Evolutionary conservation across 306 rosid genomes (phyloP), one percentile per base, ranked within the genome.

Genomic region (Arachis hypogaea): DNA sequence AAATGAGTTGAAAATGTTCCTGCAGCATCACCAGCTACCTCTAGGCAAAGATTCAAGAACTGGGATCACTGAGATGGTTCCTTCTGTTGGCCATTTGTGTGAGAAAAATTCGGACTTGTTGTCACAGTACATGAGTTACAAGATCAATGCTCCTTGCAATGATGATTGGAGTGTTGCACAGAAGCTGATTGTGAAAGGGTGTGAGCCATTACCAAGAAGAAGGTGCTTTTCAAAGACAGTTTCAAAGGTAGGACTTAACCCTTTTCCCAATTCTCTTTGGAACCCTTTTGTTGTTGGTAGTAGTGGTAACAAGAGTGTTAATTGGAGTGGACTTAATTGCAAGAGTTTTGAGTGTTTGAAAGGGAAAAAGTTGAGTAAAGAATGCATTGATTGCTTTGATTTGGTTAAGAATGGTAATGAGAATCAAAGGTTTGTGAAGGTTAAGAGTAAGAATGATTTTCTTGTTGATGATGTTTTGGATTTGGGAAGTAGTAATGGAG

Each of bases 131-230:
- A 93, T 93, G 98, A 85, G 5, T 55, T 93, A 93, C 84, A 89
- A 80, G 73, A 85, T 68, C 56, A 82, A 77, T 68, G 98, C 85
- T 38, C 75, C 91, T 69, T 93, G 97, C 74, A 91, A 92, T 6
- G 98, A 93, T 60, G 98, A 93, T 77, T 91, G 97, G 98, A 93
- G 90, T 75, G 78, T 89, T 9, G 96, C 87, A 22, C 97, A 93
- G 89, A 90, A 81, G 72, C 82, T 93, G 71, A 85, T 90, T 45
- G 63, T 93, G 14, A 92, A 76, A 38, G 92, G 91, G 62, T 91
- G 96, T 71, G 98, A 93, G 67, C 98, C 98, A 1, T 70, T 93
- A 59, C 97, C 98, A 1, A 81, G 97, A 65, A 87, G 98, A 74
- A 88, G 98, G 60, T 93, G 98, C 78, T 85, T 89, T 78, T 79